Evolutionary conservation across 2,329 filamentous ascomycete genomes (phyloP).

Genomic region (Aureobasidium sp.): DNA sequence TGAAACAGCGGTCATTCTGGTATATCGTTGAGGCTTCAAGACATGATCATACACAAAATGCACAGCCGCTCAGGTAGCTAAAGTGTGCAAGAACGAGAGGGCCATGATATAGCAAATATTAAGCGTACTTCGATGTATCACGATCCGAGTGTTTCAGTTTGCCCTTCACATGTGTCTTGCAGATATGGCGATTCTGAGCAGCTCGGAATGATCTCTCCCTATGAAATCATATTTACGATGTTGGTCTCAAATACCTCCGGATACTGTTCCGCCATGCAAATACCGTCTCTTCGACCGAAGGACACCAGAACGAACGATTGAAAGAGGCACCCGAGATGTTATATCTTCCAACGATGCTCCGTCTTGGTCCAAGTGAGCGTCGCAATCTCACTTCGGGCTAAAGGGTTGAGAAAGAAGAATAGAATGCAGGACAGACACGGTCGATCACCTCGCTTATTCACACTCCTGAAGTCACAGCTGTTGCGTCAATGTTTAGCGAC

Average conservation of each 20-base stretch:
- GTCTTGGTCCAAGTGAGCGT: not conserved
- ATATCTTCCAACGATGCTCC: not conserved
- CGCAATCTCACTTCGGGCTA: not conserved
- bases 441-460: not conserved
- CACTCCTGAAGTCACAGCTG: not conserved
- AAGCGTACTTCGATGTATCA: not conserved
- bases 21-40: not conserved
- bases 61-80: not conserved
- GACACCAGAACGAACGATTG: not conserved
- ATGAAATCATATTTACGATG: not conserved
- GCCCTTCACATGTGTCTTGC: not conserved
- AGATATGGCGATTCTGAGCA: not conserved
- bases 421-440: not conserved
- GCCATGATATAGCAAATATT: not conserved
- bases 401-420: not conserved
- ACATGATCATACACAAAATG: not conserved
- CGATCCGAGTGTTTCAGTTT: not conserved
- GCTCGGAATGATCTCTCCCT: not conserved
- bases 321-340: not conserved
- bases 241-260: not conserved
- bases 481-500: constrained; percentile 1
- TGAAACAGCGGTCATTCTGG: no score
- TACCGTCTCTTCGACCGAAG: not conserved
- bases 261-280: not conserved
- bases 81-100: not conserved